Conservation (phyloP, 148 eudicot species). For the Persicaria tinctoria region DNA sequence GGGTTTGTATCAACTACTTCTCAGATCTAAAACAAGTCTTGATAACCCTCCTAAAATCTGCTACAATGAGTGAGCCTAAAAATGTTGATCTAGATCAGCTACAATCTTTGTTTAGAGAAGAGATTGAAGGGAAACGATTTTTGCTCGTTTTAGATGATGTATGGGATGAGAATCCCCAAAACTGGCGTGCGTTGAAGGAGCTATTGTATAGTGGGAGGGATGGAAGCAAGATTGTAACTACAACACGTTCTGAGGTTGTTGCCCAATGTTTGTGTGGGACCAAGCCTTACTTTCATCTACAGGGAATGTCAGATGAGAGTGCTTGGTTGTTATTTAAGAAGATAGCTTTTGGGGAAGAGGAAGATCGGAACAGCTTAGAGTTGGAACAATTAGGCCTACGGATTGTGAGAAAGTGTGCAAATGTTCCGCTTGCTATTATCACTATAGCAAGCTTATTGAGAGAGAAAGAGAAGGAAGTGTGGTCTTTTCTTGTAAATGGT, state of each 20-base stretch:
- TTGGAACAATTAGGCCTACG: neutral
- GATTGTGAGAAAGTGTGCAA: conserved; percentile 19
- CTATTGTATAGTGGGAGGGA: conserved; percentile 1
- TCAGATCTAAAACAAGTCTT: conserved; percentile 13
- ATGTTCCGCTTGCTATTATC: conserved; percentile 24
- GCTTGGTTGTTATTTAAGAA: conserved; percentile 25
- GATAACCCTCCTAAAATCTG: conserved; percentile 17
- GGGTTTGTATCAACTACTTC: conserved; percentile 23
- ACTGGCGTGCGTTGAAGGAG: conserved; percentile 15
- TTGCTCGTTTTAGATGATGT: too few relatives aligned
- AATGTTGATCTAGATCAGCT: conserved; percentile 7
- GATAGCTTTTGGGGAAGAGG: conserved; percentile 14
- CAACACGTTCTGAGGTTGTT: conserved; percentile 23
- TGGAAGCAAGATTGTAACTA: conserved; percentile 27
- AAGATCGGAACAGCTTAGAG: neutral
- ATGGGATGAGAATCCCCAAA: conserved; percentile 23
- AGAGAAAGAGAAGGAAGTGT: conserved; percentile 14
- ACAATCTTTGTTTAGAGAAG: neutral
- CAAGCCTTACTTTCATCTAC: conserved; percentile 3
- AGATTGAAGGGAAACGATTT: conserved; percentile 13
- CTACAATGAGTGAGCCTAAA: conserved; percentile 9
- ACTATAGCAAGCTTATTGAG: conserved; percentile 27
- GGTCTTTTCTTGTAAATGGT: conserved; percentile 20
- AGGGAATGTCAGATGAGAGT: conserved; percentile 16
- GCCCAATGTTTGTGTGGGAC: conserved; percentile 5